Percentiles rank a stretch among this genome's conserved stretches.
Evolutionary conservation across 371 early-diverging fungal genomes (phyloP).

Genomic region (Mortierella sp.): DNA sequence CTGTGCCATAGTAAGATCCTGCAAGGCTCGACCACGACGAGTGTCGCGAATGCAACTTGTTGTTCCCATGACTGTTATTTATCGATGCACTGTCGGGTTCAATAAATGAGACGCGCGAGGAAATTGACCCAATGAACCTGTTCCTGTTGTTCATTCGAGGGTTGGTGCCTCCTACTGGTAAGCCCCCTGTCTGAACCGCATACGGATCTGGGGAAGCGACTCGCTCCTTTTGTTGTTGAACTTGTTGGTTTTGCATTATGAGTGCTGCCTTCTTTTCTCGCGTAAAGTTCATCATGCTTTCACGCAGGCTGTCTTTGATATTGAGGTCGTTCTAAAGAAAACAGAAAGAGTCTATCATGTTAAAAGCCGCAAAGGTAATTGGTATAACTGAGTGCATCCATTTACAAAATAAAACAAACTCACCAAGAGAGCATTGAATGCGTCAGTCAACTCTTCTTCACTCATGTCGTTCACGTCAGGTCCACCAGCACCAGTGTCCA

Average conservation of each 20-base stretch:
- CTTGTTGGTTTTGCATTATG: constrained; percentile 66
- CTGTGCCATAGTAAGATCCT: constrained; percentile 40
- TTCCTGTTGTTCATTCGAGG: constrained; percentile 13
- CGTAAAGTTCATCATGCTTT: constrained; percentile 66
- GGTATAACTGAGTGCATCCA: background rate
- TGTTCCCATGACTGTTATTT: background rate
- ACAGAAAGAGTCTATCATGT: background rate
- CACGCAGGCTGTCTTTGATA: constrained; percentile 67
- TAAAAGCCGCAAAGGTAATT: background rate
- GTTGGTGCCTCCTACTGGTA: constrained; percentile 8
- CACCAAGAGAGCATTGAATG: constrained; percentile 52
- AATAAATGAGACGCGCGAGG: constrained; percentile 48
- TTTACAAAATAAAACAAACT: background rate
- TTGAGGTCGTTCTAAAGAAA: constrained; percentile 67
- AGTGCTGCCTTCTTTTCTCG: constrained; percentile 65
- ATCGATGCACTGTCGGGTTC: constrained; percentile 33
- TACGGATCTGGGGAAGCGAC: constrained; percentile 47
- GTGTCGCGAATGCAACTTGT: constrained; percentile 48
- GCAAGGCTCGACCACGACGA: constrained; percentile 59
- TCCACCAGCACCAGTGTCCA: constrained; percentile 18
- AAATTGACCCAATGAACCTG: constrained; percentile 47
- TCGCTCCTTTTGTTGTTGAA: constrained; percentile 59
- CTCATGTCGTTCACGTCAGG: constrained; percentile 41
- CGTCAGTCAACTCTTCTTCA: constrained; percentile 54
- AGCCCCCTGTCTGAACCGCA: constrained; percentile 13